Evolutionary conservation across 441 rosid genomes (phyloP).

Genomic region (Kokia cookei): DNA sequence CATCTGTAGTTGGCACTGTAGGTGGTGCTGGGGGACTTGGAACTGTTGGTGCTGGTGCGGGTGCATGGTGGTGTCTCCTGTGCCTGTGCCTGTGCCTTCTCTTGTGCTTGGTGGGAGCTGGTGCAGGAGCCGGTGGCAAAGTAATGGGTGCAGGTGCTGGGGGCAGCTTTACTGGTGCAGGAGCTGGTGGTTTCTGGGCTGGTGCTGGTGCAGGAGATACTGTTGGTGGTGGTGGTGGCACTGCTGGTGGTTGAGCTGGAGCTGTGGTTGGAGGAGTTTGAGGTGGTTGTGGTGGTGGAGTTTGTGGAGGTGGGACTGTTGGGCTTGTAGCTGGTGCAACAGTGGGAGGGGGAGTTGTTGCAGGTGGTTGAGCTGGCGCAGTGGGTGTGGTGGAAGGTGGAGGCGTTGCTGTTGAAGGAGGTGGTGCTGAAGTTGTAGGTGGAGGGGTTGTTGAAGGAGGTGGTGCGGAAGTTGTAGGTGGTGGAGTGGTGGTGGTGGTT

Average conservation of each 20-base stretch:
- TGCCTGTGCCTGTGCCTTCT: conserved; percentile 60
- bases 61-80: conserved; percentile 73
- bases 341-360: conserved; percentile 30
- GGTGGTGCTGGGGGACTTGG: conserved; percentile 94
- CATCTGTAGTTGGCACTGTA: conserved; percentile 45
- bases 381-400: conserved; percentile 25
- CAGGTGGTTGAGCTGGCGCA: conserved; percentile 25
- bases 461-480: conserved; percentile 26
- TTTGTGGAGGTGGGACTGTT: conserved; percentile 22
- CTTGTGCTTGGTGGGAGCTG: conserved; percentile 71
- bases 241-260: conserved; percentile 31
- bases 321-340: conserved; percentile 58
- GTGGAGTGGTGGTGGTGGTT: conserved; percentile 17
- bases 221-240: conserved; percentile 37
- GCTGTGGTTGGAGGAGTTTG: conserved; percentile 44
- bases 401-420: conserved; percentile 21
- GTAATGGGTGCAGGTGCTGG: conserved; percentile 43
- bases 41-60: conserved; percentile 68
- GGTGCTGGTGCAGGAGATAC: conserved; percentile 19
- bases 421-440: conserved; percentile 34
- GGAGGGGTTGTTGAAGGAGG: conserved; percentile 23
- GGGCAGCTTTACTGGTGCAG: conserved; percentile 27
- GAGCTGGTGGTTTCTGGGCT: conserved; percentile 34
- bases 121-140: conserved; percentile 56
- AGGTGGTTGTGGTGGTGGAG: conserved; percentile 41